Evolutionary conservation across 2,329 filamentous ascomycete species (phyloP).

Genomic region (Seiridium cupressi): DNA sequence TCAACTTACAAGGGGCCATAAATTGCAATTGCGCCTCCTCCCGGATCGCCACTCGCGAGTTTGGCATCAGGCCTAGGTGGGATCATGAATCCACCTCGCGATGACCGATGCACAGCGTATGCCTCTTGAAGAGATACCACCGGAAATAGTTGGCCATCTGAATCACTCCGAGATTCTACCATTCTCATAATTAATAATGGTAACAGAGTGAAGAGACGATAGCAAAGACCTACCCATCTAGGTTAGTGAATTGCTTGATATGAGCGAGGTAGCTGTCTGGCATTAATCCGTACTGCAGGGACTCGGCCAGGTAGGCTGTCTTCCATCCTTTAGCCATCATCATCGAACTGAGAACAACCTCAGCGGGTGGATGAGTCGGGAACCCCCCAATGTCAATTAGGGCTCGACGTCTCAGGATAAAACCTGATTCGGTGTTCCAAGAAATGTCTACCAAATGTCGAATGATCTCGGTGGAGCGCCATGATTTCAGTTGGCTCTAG

Average conservation of each 20-base stretch:
- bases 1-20: neutral
- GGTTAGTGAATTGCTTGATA: neutral
- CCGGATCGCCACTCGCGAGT: neutral
- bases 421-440: slow-evolving; percentile 4
- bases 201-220: neutral
- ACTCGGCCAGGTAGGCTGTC: neutral
- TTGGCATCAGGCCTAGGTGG: neutral
- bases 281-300: neutral
- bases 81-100: neutral
- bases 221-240: neutral
- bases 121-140: neutral
- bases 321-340: slow-evolving; percentile 5
- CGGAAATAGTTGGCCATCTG: neutral
- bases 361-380: neutral
- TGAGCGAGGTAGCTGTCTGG: neutral
- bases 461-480: slow-evolving; percentile 2
- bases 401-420: neutral
- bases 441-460: neutral
- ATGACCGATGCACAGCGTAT: neutral
- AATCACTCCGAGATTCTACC: neutral
- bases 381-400: neutral
- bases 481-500: slow-evolving; percentile 6
- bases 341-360: slow-evolving; percentile 1
- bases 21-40: neutral
- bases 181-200: neutral